Evolutionary conservation across 2,329 filamentous ascomycete genomes (phyloP), one percentile per base, ranked within the genome.

Genomic region (Cylindrodendrum hubeiense): DNA sequence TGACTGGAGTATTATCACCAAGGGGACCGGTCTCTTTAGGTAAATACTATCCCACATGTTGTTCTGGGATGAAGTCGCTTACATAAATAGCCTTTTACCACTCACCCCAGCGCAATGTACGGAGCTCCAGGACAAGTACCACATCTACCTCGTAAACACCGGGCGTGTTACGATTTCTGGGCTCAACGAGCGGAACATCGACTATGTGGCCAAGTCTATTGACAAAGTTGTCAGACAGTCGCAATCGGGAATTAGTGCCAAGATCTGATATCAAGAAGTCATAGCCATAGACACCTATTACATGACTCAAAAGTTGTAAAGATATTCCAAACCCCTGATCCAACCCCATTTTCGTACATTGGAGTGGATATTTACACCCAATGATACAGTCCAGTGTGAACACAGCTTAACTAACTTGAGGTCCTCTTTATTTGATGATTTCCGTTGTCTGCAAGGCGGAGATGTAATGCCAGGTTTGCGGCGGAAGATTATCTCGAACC

Each of bases 1-100:
- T 8, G 55, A 68, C 21, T 68, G 66, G 66, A 63, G 57, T 7
- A 49, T 64, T 13, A 65, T 68, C 12, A 53, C 61, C 1, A 57
- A 67, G 17, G 64, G 65, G 43, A 68, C 24, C 1, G 66, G 66
- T 1, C 60, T 68, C 3, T 68, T 68, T 43, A 57, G 56, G 66
- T 67, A 56, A 15, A 54, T 53, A 15, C 1, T 26, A 17, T 21
- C 13, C 13, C 3, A 5, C 1, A 5, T 10, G 1, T 10, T 3
- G 37, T 4, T 17, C 21, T 7, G 2, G 15, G 9, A 15, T 15
- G n/a, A 12, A 21, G 9, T 22, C 6, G 26, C 55, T 68, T 8
- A 66, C 37, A 28, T 5, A 8, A 3, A 4, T 10, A 67, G 66
- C 5, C 61, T 65, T 15, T 17, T 68, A 1, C 55, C 51, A 5